Percentiles rank a stretch among this genome's conserved stretches.
Evolutionary conservation across 2,329 filamentous ascomycete species (phyloP).

Genomic region (Colletotrichum sp.): DNA sequence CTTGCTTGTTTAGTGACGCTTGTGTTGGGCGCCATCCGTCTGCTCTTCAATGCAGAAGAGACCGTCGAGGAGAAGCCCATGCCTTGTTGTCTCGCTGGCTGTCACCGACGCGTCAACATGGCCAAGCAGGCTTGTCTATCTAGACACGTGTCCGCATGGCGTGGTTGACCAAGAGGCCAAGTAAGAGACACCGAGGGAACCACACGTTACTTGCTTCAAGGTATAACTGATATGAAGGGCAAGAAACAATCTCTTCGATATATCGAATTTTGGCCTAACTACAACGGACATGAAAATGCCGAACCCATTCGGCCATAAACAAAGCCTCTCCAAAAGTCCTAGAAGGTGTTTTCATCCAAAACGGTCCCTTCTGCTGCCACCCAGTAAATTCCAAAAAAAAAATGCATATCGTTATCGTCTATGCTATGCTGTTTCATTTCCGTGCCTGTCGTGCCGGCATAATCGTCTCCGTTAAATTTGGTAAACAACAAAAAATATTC

Average conservation of each 20-base stretch:
- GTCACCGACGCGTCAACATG: neutral
- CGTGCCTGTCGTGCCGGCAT: constrained; percentile 21
- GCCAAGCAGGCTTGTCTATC: neutral
- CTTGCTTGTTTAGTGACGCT: neutral
- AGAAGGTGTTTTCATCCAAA: neutral
- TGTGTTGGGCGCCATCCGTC: neutral
- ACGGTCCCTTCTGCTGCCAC: neutral
- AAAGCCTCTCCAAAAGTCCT: neutral
- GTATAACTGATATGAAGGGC: neutral
- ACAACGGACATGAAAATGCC: constrained; percentile 8
- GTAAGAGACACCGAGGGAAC: neutral
- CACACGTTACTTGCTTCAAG: neutral
- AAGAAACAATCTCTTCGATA: constrained; percentile 7
- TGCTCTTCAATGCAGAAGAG: neutral
- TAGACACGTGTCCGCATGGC: neutral
- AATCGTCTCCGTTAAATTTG: constrained; percentile 12
- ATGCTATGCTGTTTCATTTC: constrained; percentile 23
- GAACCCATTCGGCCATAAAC: neutral
- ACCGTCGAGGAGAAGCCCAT: neutral
- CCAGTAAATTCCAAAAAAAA: neutral
- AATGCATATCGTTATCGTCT: constrained; percentile 19
- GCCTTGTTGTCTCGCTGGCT: neutral
- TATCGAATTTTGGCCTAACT: constrained; percentile 13
- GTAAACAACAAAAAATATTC: neutral
- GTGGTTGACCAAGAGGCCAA: neutral